phyloP scores from a whole-genome alignment of 1,139 yeast species.

The Diutina ranongensis region DNA sequence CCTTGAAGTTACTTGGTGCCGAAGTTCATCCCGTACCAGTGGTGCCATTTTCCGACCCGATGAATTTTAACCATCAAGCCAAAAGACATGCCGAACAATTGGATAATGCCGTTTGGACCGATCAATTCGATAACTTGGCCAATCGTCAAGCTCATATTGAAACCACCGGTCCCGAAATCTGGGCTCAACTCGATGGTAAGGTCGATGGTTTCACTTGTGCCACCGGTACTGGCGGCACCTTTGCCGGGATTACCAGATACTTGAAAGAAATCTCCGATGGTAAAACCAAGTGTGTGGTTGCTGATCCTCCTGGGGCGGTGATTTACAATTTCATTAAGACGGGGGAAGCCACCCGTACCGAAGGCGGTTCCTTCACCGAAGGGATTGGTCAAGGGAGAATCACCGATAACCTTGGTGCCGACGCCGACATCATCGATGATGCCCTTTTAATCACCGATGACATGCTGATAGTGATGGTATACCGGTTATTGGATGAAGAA shows the following conservation, averaged over 20 bases:
- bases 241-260: conserved; percentile 73
- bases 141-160: conserved; percentile 13
- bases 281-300: not conserved
- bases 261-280: conserved; percentile 27
- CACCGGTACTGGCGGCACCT: conserved; percentile 87
- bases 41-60: conserved; percentile 68
- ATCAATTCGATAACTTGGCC: conserved; percentile 41
- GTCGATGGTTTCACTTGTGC: conserved; percentile 82
- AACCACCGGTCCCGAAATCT: conserved; percentile 44
- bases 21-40: conserved; percentile 89
- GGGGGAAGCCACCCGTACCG: conserved; percentile 41
- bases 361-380: conserved; percentile 83
- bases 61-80: conserved; percentile 79
- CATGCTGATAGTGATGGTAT: conserved; percentile 68
- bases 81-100: conserved; percentile 66
- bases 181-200: conserved; percentile 76
- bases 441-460: conserved; percentile 69
- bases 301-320: conserved; percentile 18
- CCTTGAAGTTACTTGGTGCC: conserved; percentile 65
- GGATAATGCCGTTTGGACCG: conserved; percentile 81
- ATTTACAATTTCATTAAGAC: conserved; percentile 66
- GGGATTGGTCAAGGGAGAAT: conserved; percentile 95
- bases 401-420: conserved; percentile 69
- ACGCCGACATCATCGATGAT: conserved; percentile 59
- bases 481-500: conserved; percentile 73